These are phyloP conservation scores for Dentipellis sp. DNA, from an alignment of 768 basidiomycete species.

Conservation along the genomic window DNA sequence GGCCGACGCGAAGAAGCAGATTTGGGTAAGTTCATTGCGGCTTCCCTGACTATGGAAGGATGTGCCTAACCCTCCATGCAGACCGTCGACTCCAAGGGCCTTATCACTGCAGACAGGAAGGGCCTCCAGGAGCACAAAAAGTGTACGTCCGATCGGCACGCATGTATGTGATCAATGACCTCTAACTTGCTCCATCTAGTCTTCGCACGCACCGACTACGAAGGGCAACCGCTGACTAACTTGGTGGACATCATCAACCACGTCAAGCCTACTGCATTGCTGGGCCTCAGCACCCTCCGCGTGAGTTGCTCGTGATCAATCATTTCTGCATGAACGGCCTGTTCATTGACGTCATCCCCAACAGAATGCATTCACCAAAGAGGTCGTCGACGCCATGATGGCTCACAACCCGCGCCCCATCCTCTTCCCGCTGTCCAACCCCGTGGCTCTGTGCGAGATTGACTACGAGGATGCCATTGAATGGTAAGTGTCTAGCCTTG, in stretches of 20 bases:
- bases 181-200: constrained; percentile 27
- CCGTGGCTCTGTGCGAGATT: constrained; percentile 72
- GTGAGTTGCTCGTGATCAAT: constrained; percentile 24
- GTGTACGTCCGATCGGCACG: constrained; percentile 32
- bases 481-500: constrained; percentile 32
- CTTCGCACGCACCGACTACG: constrained; percentile 78
- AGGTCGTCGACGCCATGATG: constrained; percentile 72
- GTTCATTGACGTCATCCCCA: constrained; percentile 4
- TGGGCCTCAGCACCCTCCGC: constrained; percentile 79
- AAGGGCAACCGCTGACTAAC: constrained; percentile 62
- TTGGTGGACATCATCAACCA: constrained; percentile 72
- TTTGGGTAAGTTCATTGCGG: constrained; percentile 44
- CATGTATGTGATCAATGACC: no score
- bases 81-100: constrained; percentile 72
- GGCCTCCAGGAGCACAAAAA: constrained; percentile 76
- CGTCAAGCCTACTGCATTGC: constrained; percentile 80
- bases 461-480: constrained; percentile 68
- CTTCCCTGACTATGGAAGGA: neutral
- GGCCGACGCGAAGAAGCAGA: constrained; percentile 66
- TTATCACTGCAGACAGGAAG: constrained; percentile 69
- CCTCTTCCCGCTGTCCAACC: constrained; percentile 91
- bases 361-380: constrained; percentile 66
- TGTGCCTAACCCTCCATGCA: neutral
- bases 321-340: neutral
- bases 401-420: constrained; percentile 76